Percentiles rank a stretch among this genome's conserved stretches.
Conservation (phyloP, 1,284 basidiomycete genomes). For the Ustilago bromivora region DNA sequence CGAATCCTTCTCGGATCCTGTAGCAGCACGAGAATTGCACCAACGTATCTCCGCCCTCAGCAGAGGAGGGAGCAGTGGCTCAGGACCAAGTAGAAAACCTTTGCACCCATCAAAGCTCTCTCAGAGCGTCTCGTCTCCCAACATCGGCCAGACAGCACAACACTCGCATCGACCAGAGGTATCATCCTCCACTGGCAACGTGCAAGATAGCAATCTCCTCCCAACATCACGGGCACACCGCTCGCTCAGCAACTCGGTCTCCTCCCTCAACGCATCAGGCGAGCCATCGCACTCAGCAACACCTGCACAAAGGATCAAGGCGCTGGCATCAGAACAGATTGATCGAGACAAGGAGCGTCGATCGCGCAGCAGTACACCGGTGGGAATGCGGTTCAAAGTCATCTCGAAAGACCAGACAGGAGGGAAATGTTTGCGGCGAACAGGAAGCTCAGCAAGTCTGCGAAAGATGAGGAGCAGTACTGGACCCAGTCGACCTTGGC, state of each 20-base stretch:
- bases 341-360: constrained; percentile 40
- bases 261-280: constrained; percentile 26
- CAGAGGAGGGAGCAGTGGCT: constrained; percentile 1
- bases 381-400: constrained; percentile 45
- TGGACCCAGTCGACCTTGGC: constrained; percentile 32
- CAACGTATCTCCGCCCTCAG: constrained; percentile 49
- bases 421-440: constrained; percentile 25
- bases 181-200: not conserved
- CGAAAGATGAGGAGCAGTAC: constrained; percentile 40
- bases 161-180: not conserved
- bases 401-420: constrained; percentile 30
- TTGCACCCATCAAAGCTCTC: constrained; percentile 35
- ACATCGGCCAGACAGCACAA: constrained; percentile 19
- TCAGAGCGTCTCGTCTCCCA: constrained; percentile 39
- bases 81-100: constrained; percentile 31
- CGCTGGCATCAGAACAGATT: constrained; percentile 47
- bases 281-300: constrained; percentile 20
- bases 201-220: not conserved
- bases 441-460: constrained; percentile 43
- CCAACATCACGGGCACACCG: constrained; percentile 15
- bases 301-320: constrained; percentile 35
- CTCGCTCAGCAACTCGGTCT: constrained; percentile 26
- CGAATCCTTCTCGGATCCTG: constrained; percentile 48
- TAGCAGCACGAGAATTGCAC: constrained; percentile 42
- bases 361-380: constrained; percentile 37